A percentile compares a stretch with the other conserved stretches of the same genome.
Evolutionary conservation across 176 grass and related monocot genomes (phyloP).

Genomic region (Aegilops bicornis): DNA sequence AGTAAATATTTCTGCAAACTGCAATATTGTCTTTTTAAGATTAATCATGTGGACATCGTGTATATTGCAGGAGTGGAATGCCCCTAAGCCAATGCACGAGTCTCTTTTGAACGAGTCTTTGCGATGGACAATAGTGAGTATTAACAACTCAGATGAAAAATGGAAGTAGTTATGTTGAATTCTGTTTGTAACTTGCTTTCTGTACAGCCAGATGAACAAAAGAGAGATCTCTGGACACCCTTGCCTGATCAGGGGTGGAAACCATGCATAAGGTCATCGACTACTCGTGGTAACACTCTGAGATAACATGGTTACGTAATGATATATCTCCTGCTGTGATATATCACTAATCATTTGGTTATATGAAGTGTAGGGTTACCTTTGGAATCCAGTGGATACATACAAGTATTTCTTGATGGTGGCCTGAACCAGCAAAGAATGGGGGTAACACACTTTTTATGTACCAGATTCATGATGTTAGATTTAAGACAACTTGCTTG

Average conservation of each 20-base stretch:
- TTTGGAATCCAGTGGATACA: slow-evolving; percentile 61
- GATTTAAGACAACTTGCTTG: slow-evolving; percentile 21
- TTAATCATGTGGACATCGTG: background rate
- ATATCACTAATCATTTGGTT: slow-evolving; percentile 17
- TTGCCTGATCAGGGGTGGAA: slow-evolving; percentile 82
- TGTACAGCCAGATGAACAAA: slow-evolving; percentile 56
- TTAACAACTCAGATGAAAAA: slow-evolving; percentile 1
- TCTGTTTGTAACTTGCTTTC: slow-evolving; percentile 16
- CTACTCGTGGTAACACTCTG: slow-evolving; percentile 47
- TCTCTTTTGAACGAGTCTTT: slow-evolving; percentile 65
- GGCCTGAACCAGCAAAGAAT: slow-evolving; percentile 97
- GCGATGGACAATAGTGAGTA: slow-evolving; percentile 51
- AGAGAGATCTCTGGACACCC: slow-evolving; percentile 71
- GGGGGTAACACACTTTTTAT: slow-evolving; percentile 56
- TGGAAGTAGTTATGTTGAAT: background rate
- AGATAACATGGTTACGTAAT: background rate
- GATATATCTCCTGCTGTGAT: background rate
- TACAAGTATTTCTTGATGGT: slow-evolving; percentile 98
- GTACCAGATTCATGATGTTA: background rate
- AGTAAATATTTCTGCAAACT: background rate
- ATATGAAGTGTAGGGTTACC: slow-evolving; percentile 39
- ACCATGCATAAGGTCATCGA: slow-evolving; percentile 52
- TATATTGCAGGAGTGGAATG: slow-evolving; percentile 82
- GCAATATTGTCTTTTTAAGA: background rate
- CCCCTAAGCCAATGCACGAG: slow-evolving; percentile 77